Conservation (phyloP, 2,329 filamentous ascomycete genomes). For the Diaporthe citriasiana region DNA sequence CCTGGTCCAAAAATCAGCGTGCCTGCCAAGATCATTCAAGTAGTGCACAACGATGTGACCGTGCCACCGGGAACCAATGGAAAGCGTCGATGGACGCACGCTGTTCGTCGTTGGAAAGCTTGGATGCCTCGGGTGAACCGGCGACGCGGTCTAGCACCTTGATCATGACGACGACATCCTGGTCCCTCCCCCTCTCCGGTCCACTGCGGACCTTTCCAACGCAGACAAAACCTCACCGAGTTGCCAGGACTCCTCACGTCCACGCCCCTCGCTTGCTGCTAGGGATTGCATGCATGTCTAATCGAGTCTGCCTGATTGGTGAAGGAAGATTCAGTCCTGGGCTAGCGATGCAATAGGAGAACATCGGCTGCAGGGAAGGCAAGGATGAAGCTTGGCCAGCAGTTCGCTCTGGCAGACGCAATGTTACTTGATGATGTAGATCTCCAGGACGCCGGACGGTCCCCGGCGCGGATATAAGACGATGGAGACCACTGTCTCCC, state of each 20-base stretch:
- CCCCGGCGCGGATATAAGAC: slow-evolving; percentile 16
- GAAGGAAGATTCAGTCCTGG: not conserved
- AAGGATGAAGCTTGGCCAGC: not conserved
- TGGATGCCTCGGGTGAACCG: slow-evolving; percentile 12
- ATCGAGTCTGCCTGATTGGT: slow-evolving; percentile 17
- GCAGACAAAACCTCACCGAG: not conserved
- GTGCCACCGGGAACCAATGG: slow-evolving; percentile 11
- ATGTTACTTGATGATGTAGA: slow-evolving; percentile 26
- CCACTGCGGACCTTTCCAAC: slow-evolving; percentile 7
- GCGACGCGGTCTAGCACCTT: slow-evolving; percentile 14
- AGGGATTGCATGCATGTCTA: slow-evolving; percentile 7
- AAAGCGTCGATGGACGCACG: slow-evolving; percentile 13
- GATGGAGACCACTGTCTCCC: not conserved
- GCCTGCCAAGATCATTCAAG: not conserved
- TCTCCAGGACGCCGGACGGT: not conserved
- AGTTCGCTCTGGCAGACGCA: slow-evolving; percentile 10
- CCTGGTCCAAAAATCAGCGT: not conserved
- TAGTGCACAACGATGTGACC: not conserved
- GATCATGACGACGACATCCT: slow-evolving; percentile 15
- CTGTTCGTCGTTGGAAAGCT: slow-evolving; percentile 17
- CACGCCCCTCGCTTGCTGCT: not conserved
- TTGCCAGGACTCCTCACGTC: not conserved
- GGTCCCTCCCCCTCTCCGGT: not conserved
- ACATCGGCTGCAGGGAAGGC: slow-evolving; percentile 1
- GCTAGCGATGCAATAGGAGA: slow-evolving; percentile 15